Base-by-base conservation (phyloP, 192 early-diverging fungal species). In the Thamnidium elegans region DNA sequence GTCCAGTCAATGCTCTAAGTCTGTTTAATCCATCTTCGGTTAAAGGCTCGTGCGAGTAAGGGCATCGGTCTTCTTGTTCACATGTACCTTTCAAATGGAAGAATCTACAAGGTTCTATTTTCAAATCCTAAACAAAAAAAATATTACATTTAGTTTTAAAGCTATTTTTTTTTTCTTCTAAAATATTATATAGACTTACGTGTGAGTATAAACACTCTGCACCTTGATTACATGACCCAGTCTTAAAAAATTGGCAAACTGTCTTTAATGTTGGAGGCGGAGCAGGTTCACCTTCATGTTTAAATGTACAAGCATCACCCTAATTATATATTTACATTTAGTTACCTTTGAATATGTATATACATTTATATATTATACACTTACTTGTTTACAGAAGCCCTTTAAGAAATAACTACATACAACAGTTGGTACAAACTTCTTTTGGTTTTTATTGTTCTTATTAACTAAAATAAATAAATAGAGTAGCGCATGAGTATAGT, bases 71-170 rank as follows among this genome's bases (percentile, higher is more conserved):
- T 4, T 62, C 75, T 0, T 44, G 17, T 4, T 54, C 50, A 34
- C 75, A 77, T 9, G 15, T 30, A 34, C 68, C 71, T 19, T 63
- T 52, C 17, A 77, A 43, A 54, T 70, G 62, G 30, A 54, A 73
- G 50, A 69, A 73, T 31, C 66, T 55, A 46, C 75, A 77, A 10
- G 74, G 68, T n/a, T 71, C 61, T 23, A 51, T 1, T 34, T 64
- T 67, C 6, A 70, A 32, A 34, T 75, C 50, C 72, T 73, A 53
- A 34, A 23, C 62, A 39, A 19, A 14, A 30, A 42, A 36, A 26
- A 13, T 34, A 55, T 46, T 13, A 55, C 14, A 53, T 50, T 63
- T 26, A 26, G 26, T 26, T 26, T 26, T 26, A 3, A 39, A 15
- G 3, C 8, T 1, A 17, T 21, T 32, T 8, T 43, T 30, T 43